A percentile compares a stretch with the other conserved stretches of the same genome.
Conservation (phyloP, 2,329 filamentous ascomycete species). For the Chaetomium olivaceum region DNA sequence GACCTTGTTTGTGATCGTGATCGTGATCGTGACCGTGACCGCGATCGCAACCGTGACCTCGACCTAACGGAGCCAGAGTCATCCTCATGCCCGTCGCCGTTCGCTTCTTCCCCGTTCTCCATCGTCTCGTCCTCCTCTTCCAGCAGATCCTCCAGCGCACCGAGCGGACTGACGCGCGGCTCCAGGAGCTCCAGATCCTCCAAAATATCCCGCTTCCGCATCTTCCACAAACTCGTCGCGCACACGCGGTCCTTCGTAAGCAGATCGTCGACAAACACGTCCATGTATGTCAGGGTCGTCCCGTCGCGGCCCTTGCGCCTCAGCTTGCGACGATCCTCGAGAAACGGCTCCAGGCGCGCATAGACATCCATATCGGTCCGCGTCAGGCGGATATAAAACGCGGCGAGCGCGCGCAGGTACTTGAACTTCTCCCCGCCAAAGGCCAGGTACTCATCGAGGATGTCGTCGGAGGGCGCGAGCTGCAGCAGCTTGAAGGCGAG, state of each 20-base stretch:
- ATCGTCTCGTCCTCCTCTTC: slow-evolving; percentile 55
- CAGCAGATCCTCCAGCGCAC: slow-evolving; percentile 72
- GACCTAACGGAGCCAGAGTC: slow-evolving; percentile 37
- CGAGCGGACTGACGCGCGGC: slow-evolving; percentile 78
- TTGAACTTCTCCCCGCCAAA: slow-evolving; percentile 76
- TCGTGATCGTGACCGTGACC: slow-evolving; percentile 1
- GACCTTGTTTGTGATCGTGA: slow-evolving; percentile 9
- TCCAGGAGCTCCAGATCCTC: slow-evolving; percentile 90
- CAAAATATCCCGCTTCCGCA: slow-evolving; percentile 76
- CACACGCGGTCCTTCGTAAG: slow-evolving; percentile 87
- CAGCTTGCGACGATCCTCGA: slow-evolving; percentile 82
- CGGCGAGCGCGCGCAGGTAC: slow-evolving; percentile 85
- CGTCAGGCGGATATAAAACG: slow-evolving; percentile 91
- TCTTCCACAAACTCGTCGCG: slow-evolving; percentile 87
- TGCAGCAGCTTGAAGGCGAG: slow-evolving; percentile 93
- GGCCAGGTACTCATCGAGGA: slow-evolving; percentile 77
- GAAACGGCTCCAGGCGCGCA: slow-evolving; percentile 73
- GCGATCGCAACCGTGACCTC: slow-evolving; percentile 21
- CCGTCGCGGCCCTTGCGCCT: slow-evolving; percentile 73
- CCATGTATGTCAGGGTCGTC: slow-evolving; percentile 76
- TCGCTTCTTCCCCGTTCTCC: slow-evolving; percentile 32
- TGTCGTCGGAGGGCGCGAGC: slow-evolving; percentile 74
- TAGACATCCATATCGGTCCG: slow-evolving; percentile 82
- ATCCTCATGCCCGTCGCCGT: slow-evolving; percentile 24
- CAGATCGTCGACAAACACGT: slow-evolving; percentile 92